Conservation (phyloP, 2,329 filamentous ascomycete genomes). For the Diaporthe vaccinii region DNA sequence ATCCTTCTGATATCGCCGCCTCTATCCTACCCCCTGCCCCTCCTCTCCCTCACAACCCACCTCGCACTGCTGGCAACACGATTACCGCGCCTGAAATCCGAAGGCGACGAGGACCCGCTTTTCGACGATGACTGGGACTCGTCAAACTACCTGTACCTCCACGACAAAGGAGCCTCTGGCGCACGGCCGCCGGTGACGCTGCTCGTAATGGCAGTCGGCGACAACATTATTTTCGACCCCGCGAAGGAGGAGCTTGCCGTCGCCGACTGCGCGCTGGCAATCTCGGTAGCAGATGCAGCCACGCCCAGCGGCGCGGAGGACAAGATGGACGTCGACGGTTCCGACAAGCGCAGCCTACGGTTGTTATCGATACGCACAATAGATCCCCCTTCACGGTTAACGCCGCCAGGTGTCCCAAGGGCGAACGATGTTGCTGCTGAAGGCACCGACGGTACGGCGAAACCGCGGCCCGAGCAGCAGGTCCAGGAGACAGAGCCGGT, state of each 20-base stretch:
- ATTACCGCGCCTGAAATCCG: constrained; percentile 86
- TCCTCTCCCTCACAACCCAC: constrained; percentile 93
- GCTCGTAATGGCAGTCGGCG: constrained; percentile 86
- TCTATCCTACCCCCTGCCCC: constrained; percentile 90
- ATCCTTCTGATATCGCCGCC: constrained; percentile 94
- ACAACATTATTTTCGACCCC: constrained; percentile 95
- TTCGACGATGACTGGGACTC: constrained; percentile 99
- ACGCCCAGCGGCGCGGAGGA: constrained; percentile 44
- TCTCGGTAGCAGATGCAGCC: constrained; percentile 76
- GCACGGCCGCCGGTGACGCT: constrained; percentile 87
- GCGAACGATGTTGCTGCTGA: constrained; percentile 67
- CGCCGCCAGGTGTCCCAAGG: constrained; percentile 78
- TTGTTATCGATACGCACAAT: constrained; percentile 79
- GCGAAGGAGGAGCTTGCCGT: constrained; percentile 92
- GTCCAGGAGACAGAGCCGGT: constrained; percentile 67
- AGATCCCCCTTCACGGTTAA: constrained; percentile 80
- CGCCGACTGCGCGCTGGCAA: constrained; percentile 88
- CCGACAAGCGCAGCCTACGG: constrained; percentile 61
- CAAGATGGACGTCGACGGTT: constrained; percentile 57
- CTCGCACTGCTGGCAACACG: constrained; percentile 91
- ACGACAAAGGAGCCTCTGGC: constrained; percentile 50
- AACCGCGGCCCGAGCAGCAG: constrained; percentile 54
- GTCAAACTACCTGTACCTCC: constrained; percentile 81
- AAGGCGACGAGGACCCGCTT: constrained; percentile 94
- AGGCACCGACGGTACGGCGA: constrained; percentile 53